Conservation (phyloP, 345 rosid species). For the Ceriops tagal region DNA sequence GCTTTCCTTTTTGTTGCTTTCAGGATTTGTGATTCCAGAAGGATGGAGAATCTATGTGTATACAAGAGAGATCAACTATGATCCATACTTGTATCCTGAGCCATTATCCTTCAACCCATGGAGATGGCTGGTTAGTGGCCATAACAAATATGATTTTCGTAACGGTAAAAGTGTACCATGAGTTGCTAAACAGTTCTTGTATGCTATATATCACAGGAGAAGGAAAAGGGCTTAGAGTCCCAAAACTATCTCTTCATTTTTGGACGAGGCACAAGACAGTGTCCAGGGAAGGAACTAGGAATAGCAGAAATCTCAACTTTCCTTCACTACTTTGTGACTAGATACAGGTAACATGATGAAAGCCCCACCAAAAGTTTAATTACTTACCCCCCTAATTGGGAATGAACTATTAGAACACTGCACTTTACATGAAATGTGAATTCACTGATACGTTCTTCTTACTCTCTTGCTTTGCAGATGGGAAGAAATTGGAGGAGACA, state of each 20-base stretch:
- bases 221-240: slow-evolving; percentile 58
- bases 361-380: neutral
- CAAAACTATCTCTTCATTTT: slow-evolving; percentile 56
- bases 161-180: neutral
- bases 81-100: slow-evolving; percentile 55
- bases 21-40: slow-evolving; percentile 47
- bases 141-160: neutral
- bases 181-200: neutral
- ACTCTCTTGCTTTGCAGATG: slow-evolving; percentile 50
- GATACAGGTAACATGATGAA: slow-evolving; percentile 47
- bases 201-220: slow-evolving; percentile 47
- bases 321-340: slow-evolving; percentile 85
- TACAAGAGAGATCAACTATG: slow-evolving; percentile 76
- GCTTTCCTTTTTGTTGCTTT: neutral
- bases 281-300: slow-evolving; percentile 96
- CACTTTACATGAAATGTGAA: neutral
- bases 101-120: slow-evolving; percentile 74
- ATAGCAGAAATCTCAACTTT: slow-evolving; percentile 83
- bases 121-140: slow-evolving; percentile 70
- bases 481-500: slow-evolving; percentile 79
- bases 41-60: slow-evolving; percentile 63
- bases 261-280: slow-evolving; percentile 86
- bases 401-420: neutral
- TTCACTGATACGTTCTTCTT: neutral
- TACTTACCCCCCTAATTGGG: neutral